Evolutionary conservation across 208 protist genomes (phyloP), one percentile per base, ranked within the genome.

Genomic region (Trypanosoma mega): DNA sequence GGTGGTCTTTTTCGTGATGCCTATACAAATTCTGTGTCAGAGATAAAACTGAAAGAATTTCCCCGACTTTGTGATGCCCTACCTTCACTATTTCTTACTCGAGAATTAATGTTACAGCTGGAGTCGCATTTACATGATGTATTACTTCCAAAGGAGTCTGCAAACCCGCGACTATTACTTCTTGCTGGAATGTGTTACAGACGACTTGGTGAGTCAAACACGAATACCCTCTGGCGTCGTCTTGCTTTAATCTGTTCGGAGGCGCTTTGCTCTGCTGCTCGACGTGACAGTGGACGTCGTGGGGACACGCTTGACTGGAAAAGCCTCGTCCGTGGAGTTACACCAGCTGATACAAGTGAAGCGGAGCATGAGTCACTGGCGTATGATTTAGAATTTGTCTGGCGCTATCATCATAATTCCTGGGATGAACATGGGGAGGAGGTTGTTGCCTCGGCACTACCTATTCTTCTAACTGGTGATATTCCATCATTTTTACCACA

Each of bases 61-160:
- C 39, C 47, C 18, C 33, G 45, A 8, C 33, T 64, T 20, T 59
- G 33, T 30, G 46, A 52, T 23, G 6, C 55, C 2, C 50, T 57
- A 43, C 65, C 56, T 0, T 55, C 63, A 1, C 63, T 72, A 41
- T 72, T 65, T 51, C 65, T 72, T 11, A 58, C 65, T n/a, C 39
- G 37, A 4, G 20, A 54, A 2, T 45, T 63, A 24, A 48, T 30
- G 6, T 31, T 30, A 37, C 52, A 16, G 18, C 24, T 70, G 29
- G 55, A 57, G 34, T 9, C 47, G 0, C 50, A 72, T 23, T 60
- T 64, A 36, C 33, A 60, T 18, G 41, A 26, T 43, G 21, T 60
- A 2, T 46, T 70, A 7, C 21, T 57, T 0, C 44, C 23, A 27
- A 8, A 12, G 3, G 47, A 33, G 11, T n/a, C n/a, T n/a, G n/a